Conservation (phyloP, 1,139 yeast genomes). For the Kluyveromyces sp. region DNA sequence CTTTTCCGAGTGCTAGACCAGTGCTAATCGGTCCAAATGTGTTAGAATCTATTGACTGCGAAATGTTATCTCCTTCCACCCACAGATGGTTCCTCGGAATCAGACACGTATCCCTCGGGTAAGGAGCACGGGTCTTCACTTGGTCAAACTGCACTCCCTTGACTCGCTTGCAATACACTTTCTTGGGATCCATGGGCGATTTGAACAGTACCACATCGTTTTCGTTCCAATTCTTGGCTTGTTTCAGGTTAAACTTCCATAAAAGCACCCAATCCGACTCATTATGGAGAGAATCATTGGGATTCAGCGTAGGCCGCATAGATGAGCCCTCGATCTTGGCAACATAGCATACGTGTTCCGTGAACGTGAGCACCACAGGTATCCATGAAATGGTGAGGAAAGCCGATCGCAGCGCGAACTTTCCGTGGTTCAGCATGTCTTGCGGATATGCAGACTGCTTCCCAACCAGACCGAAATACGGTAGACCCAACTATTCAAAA, state of each 20-base stretch:
- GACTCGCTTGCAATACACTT: slow-evolving; percentile 67
- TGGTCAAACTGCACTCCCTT: slow-evolving; percentile 69
- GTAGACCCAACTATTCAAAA: no score
- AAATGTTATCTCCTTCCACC: slow-evolving; percentile 90
- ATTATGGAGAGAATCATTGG: slow-evolving; percentile 34
- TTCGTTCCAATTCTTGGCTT: slow-evolving; percentile 40
- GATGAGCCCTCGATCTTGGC: slow-evolving; percentile 77
- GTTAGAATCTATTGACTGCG: slow-evolving; percentile 79
- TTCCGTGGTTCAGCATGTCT: slow-evolving; percentile 1
- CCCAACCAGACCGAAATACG: no score
- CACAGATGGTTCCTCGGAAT: slow-evolving; percentile 80
- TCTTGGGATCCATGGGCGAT: slow-evolving; percentile 73
- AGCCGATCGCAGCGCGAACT: slow-evolving; percentile 12
- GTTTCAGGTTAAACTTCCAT: slow-evolving; percentile 54
- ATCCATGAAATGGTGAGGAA: slow-evolving; percentile 50
- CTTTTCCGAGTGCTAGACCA: slow-evolving; percentile 73
- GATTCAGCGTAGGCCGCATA: slow-evolving; percentile 88
- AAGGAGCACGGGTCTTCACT: slow-evolving; percentile 53
- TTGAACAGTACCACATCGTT: slow-evolving; percentile 75
- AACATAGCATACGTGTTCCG: slow-evolving; percentile 66
- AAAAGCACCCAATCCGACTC: slow-evolving; percentile 61
- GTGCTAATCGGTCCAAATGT: slow-evolving; percentile 78
- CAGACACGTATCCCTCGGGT: slow-evolving; percentile 53
- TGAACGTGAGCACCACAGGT: slow-evolving; percentile 66
- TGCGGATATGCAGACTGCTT: no score